Conservation (phyloP, 768 basidiomycete species). For the Psilocybe cyanescens region DNA sequence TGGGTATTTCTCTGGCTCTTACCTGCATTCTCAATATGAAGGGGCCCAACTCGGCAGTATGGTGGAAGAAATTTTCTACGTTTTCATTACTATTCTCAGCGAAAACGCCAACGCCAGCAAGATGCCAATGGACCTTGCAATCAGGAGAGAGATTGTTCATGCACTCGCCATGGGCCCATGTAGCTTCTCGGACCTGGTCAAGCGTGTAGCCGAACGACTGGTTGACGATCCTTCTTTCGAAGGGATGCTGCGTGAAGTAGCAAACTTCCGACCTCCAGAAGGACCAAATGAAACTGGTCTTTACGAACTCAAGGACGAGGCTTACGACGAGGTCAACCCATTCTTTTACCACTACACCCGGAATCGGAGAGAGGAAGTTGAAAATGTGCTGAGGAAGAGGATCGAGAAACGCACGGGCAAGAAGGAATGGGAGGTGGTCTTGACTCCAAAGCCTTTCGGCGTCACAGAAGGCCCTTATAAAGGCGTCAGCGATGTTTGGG, state of each 20-base stretch:
- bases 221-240: conserved; percentile 86
- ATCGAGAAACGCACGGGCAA: conserved; percentile 61
- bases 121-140: conserved; percentile 63
- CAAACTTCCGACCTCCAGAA: conserved; percentile 83
- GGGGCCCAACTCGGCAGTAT: conserved; percentile 74
- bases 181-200: conserved; percentile 88
- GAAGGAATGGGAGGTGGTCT: conserved; percentile 61
- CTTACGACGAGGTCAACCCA: conserved; percentile 88
- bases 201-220: conserved; percentile 88
- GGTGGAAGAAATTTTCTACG: conserved; percentile 90
- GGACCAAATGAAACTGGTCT: conserved; percentile 75
- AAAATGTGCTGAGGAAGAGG: conserved; percentile 69
- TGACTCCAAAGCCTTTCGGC: conserved; percentile 73
- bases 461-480: conserved; percentile 74
- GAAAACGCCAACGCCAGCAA: conserved; percentile 79
- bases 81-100: conserved; percentile 84
- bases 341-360: conserved; percentile 96
- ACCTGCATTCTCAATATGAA: conserved; percentile 63
- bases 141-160: conserved; percentile 88
- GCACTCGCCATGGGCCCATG: conserved; percentile 87
- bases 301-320: conserved; percentile 88
- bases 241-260: conserved; percentile 74
- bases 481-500: conserved; percentile 63
- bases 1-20: conserved; percentile 76
- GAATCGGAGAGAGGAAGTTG: conserved; percentile 92